Base-by-base conservation (phyloP, 768 basidiomycete genomes). In the Leucocoprinus leucothites region DNA sequence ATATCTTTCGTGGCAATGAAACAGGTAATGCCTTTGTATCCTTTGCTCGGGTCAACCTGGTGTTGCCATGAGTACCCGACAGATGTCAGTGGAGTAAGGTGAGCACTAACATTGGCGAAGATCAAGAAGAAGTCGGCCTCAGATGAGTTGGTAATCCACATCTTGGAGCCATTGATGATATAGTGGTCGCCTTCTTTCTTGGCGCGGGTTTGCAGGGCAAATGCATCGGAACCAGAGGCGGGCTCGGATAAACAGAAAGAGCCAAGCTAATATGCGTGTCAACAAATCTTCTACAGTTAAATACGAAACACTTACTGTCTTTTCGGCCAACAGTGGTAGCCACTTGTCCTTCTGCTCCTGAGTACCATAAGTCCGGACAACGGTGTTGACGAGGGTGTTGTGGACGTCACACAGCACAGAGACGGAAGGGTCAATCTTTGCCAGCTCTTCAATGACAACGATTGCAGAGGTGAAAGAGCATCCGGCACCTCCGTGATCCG, bases 1-100 rank as follows among this genome's bases (percentile, higher is more conserved):
- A 95, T 94, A 57, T 96, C 94, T 71, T 92, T 96, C 43, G 93
- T 94, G 24, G 93, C 91, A 45, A 96, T 75, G 72, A 99, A 99
- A 71, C 96, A 98, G 3, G 97, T 96, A 69, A 99, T 99, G 19
- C 97, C 97, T 71, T 98, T 99, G 82, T 99, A 98, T 0, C 97
- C 95, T 67, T 94, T 93, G 60, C 82, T 88, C 0, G 91, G 88
- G 69, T 97, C 93, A 18, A 85, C 66, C 88, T 90, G 51, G 9
- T 34, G 19, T 5, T 46, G 14, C 4, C 6, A 51, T 56, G 7
- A 7, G 21, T 18, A 13, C 38, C 7, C 9, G n/a, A 38, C 19
- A 25, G 9, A 34, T 56, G 34, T 4, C n/a, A n/a, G 8, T 25
- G 6, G 26, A 43, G 21, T 18, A 31, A 56, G 14, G 28, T 44